Evolutionary conservation across 495 filamentous ascomycete genomes (phyloP), one percentile per base, ranked within the genome.

Genomic region (Podospora pseudocomata): DNA sequence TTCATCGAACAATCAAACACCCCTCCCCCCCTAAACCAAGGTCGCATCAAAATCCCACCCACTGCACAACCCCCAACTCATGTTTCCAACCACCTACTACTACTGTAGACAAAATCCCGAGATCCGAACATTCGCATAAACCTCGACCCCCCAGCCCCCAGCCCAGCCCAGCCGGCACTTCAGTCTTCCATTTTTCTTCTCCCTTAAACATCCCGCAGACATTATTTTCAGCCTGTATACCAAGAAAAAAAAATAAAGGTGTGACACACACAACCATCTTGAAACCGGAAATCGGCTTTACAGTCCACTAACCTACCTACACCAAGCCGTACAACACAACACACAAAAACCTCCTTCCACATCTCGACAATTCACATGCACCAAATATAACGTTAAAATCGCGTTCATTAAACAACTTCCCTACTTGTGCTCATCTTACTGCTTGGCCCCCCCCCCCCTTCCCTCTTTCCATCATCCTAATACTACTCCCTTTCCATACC

Each of bases 341-440:
- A 32, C 4, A 4, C 30, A 4, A 32, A 4, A 32, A 4, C 7
- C 30, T 5, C 30, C 30, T 32, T 32, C 30, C 39, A 49, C 13
- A 49, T 11, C 15, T 49, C 15, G 7, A 16, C 39, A 49, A 49
- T 18, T 49, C 39, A 49, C 39, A 49, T 18, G 39, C 39, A 13
- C 39, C 39, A 49, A 23, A 23, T 23, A 1, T 49, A 49, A 49
- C 9, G 39, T 5, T 49, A 34, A 61, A 34, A 61, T 11, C 7
- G 20, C 30, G 59, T 30, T 61, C 49, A 49, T 63, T 5, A 63
- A 19, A 63, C 34, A 26, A 63, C 61, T 39, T 63, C 61, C 59
- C 59, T 61, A 61, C 59, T 61, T 61, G 59, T 61, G 59, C 59
- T 61, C 59, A 49, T 49, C 39, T 49, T 1, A 23, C 1, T 23